Evolutionary conservation across 2,329 filamentous ascomycete species (phyloP), one percentile per base, ranked within the genome.

Genomic region (Arthroderma uncinatum): DNA sequence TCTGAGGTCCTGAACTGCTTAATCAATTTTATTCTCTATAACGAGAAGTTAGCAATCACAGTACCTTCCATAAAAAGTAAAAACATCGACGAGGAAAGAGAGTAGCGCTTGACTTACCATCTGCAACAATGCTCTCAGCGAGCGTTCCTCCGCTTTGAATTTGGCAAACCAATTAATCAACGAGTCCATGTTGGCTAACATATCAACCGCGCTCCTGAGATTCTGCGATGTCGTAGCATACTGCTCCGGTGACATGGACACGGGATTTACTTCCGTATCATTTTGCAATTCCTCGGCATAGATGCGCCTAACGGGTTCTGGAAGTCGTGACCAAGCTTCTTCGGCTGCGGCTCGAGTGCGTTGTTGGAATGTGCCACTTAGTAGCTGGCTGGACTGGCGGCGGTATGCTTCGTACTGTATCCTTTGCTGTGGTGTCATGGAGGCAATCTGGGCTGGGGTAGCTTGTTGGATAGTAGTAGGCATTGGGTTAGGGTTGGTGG

Each of bases 1-100:
- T 75, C 73, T 19, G 65, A 65, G 2, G 67, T 65, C 57, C 73
- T 74, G 62, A 74, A 76, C 59, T 78, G 76, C 44, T 71, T 70
- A 67, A 76, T 71, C 53, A 78, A 65, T 61, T 74, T 69, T 39
- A 74, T 65, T 36, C 74, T 73, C 69, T 75, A 60, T 28, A 59
- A 57, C 23, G 28, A 28, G 19, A 4, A 37, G 40, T 54, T 56
- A 58, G 44, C n/a, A 37, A 19, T 25, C 7, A 37, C 2, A 34
- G 7, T 21, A 10, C 23, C 6, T 42, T 33, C 2, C 23, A 25
- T 28, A 47, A 58, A 28, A 62, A 28, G 25, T 61, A 54, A 60
- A 12, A 12, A 23, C 5, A 10, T 6, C 1, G 12, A 47, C 36
- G 54, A 21, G 23, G 10, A 57, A 14, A 9, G 28, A 53, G 25